phyloP scores from a whole-genome alignment of 345 rosid genomes.

The Kandelia obovata region DNA sequence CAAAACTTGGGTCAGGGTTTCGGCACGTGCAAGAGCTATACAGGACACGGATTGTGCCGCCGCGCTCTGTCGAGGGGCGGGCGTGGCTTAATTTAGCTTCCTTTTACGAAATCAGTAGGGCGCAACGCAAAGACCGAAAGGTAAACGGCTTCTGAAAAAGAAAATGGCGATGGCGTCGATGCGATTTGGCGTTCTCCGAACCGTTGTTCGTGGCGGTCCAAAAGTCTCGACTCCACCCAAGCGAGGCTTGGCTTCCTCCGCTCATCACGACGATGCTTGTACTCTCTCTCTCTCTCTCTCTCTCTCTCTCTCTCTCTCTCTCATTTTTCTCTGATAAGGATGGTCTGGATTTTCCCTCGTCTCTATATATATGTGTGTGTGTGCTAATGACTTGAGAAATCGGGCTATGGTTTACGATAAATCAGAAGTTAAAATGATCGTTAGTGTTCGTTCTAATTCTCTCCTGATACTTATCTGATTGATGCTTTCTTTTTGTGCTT shows the following conservation, averaged over 20 bases:
- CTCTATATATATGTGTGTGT: neutral
- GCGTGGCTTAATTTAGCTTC: no score
- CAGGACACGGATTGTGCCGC: neutral
- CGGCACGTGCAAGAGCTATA: neutral
- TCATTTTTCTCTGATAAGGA: neutral
- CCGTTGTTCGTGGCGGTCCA: conserved; percentile 51
- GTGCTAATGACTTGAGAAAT: neutral
- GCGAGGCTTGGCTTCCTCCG: conserved; percentile 66
- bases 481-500: neutral
- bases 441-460: neutral
- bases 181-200: conserved; percentile 69
- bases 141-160: neutral
- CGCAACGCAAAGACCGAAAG: neutral
- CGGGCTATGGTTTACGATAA: neutral
- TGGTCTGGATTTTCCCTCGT: neutral
- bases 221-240: conserved; percentile 50
- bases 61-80: no score
- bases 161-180: conserved; percentile 66
- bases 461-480: neutral
- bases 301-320: conserved; percentile 10
- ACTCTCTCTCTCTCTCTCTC: conserved; percentile 13
- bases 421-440: no score
- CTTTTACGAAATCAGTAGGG: no score
- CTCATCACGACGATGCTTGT: conserved; percentile 77
- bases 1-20: neutral